Evolutionary conservation across 257 asterid genomes (phyloP).

Genomic region (Solanum etuberosum): DNA sequence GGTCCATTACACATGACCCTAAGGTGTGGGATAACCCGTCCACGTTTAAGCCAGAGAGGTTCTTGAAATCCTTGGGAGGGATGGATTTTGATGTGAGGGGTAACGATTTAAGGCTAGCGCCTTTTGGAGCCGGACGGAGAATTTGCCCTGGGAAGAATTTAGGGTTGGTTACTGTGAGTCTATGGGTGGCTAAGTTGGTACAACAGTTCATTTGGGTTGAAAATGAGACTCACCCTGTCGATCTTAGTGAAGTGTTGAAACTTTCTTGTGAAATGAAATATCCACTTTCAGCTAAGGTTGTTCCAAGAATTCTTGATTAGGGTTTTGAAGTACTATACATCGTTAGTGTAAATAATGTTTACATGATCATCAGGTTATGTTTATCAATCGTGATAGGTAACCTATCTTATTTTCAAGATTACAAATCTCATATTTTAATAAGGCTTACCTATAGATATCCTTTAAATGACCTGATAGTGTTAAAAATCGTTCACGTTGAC

Average conservation of each 20-base stretch:
- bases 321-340: neutral
- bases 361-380: neutral
- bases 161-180: constrained; percentile 31
- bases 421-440: neutral
- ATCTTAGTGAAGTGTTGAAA: constrained; percentile 40
- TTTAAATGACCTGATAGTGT: neutral
- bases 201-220: constrained; percentile 22
- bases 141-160: constrained; percentile 50
- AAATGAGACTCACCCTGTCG: constrained; percentile 6
- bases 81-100: constrained; percentile 32
- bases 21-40: constrained; percentile 22
- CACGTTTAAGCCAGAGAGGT: constrained; percentile 31
- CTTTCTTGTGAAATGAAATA: constrained; percentile 58
- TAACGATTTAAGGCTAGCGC: constrained; percentile 37
- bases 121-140: constrained; percentile 53
- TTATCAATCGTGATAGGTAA: neutral
- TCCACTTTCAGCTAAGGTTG: constrained; percentile 27
- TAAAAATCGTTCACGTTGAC: neutral
- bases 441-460: neutral
- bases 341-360: neutral
- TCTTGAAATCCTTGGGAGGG: constrained; percentile 12
- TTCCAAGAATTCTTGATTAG: constrained; percentile 11
- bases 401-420: neutral
- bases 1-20: constrained; percentile 51
- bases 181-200: constrained; percentile 51